A percentile compares a stretch with the other conserved stretches of the same genome.
Conservation (phyloP, 176 grass and related monocot species). For the sorghum (Sorghum bicolor) region Sorghum_bicolor_NCBIv3 NC_012878.2:56114501-56115000, state of each 20-base stretch:
- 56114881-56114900: not conserved
- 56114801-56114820: slow-evolving; percentile 16
- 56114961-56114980: not conserved
- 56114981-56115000: not conserved
- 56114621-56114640: not conserved
- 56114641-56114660: not conserved
- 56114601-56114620: not conserved
- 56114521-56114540: not conserved
- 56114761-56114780: slow-evolving; percentile 8
- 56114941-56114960: too few species aligned
- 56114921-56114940: not conserved
- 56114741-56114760: not conserved
- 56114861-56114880: not conserved
- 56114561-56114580: not conserved
- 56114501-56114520: not conserved
- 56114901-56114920: not conserved
- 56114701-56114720: not conserved
- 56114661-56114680: not conserved
- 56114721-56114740: not conserved
- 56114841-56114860: not conserved
- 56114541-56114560: not conserved
- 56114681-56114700: not conserved
- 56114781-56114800: not conserved
- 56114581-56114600: not conserved
- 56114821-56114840: not conserved